Evolutionary conservation across 768 basidiomycete species (phyloP).

Genomic region (Inosperma sp.): DNA sequence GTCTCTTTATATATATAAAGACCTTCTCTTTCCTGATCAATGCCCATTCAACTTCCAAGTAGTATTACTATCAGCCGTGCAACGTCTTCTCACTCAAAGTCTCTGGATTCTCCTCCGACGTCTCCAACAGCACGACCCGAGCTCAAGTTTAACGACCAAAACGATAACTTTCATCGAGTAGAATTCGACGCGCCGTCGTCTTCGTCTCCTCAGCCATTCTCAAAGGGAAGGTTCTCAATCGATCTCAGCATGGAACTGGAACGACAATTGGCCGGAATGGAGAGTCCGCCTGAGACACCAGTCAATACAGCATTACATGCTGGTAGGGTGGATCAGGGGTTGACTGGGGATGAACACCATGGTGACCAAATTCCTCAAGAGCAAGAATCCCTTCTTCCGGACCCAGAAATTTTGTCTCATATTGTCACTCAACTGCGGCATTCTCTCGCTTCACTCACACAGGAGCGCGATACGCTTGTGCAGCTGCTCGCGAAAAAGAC

Average conservation of each 20-base stretch:
- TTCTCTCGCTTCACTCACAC: slow-evolving; percentile 57
- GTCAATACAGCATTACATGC: too few species aligned
- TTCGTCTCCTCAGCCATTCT: slow-evolving; percentile 8
- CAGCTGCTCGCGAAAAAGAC: slow-evolving; percentile 46
- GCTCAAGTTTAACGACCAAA: slow-evolving; percentile 27
- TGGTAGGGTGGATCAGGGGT: background rate
- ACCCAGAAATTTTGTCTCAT: slow-evolving; percentile 70
- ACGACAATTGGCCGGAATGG: slow-evolving; percentile 64
- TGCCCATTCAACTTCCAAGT: too few species aligned
- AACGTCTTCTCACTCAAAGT: too few species aligned
- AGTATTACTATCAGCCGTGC: too few species aligned
- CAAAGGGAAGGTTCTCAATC: slow-evolving; percentile 50
- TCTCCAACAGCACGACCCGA: too few species aligned
- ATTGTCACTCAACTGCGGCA: slow-evolving; percentile 70
- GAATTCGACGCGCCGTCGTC: slow-evolving; percentile 39
- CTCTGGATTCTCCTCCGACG: too few species aligned
- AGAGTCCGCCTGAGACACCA: slow-evolving; percentile 52
- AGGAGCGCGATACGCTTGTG: slow-evolving; percentile 67
- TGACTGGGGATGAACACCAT: too few species aligned
- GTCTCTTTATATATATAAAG: too few species aligned
- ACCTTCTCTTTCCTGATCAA: too few species aligned
- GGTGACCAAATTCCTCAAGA: too few species aligned
- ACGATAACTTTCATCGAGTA: slow-evolving; percentile 31
- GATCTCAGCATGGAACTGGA: slow-evolving; percentile 80
- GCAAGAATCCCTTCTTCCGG: slow-evolving; percentile 39